Conservation (phyloP, 75 land plant species). For the Selaginella moellendorffii region DNA sequence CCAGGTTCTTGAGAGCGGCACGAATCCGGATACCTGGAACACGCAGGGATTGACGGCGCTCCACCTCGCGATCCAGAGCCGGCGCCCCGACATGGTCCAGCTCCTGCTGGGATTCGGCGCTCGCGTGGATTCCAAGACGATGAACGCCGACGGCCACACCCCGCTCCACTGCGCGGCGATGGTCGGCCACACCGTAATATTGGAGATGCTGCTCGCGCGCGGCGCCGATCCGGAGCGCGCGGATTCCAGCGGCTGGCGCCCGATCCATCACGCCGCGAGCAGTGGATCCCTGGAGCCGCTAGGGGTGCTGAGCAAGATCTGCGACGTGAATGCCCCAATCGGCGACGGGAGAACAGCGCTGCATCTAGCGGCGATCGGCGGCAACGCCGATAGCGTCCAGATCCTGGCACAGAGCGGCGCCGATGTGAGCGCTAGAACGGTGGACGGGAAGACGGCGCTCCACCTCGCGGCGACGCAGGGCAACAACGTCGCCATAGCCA, state of each 20-base stretch:
- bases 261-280: neutral
- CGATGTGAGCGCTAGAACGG: constrained; percentile 31
- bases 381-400: constrained; percentile 16
- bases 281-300: neutral
- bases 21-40: neutral
- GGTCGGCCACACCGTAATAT: constrained; percentile 29
- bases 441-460: constrained; percentile 44
- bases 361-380: constrained; percentile 29
- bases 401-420: constrained; percentile 38
- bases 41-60: neutral
- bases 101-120: constrained; percentile 16
- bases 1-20: neutral
- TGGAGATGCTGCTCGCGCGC: constrained; percentile 11
- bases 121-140: constrained; percentile 18
- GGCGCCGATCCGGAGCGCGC: neutral
- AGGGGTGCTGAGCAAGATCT: neutral
- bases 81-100: constrained; percentile 9
- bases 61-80: neutral
- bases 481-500: constrained; percentile 26
- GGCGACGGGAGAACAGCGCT: constrained; percentile 29
- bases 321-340: neutral
- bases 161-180: constrained; percentile 58
- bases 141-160: constrained; percentile 49
- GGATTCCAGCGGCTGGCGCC: neutral
- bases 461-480: constrained; percentile 50